Evolutionary conservation across 306 rosid genomes (phyloP), one percentile per base, ranked within the genome.

Genomic region (Benincasa hispida): DNA sequence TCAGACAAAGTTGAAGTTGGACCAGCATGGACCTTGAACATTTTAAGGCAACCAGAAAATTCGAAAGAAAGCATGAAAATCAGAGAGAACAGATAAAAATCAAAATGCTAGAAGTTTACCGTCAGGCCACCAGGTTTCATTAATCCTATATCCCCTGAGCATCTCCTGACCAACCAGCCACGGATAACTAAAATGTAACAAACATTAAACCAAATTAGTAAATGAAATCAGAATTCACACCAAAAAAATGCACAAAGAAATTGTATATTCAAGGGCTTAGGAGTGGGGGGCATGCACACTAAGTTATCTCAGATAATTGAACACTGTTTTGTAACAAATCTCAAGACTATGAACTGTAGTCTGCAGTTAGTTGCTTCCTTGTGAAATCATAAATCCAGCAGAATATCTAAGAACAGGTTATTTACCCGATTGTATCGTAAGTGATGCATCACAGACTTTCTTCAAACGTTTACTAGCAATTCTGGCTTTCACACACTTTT

Each of bases 81-180:
- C 39, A 60, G 24, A 57, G 27, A 63, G 22, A 24, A 75, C 79
- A 58, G 2, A 37, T 37, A 21, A 79, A 80, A 59, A 63, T 76
- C 24, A 51, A 17, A 47, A 19, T 10, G 74, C 59, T 4, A 8
- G 22, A 74, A 48, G 74, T 11, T 54, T 89, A 95, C 99, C 98
- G 88, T 85, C 57, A 56, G 45, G 82, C 87, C 88, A 39, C 81
- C 83, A 7, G 87, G 75, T 78, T 85, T 87, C 86, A 83, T 50
- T 39, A 86, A 82, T 70, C 96, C 93, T 77, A 95, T 81, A 79
- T 89, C 89, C 74, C 93, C 93, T 53, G 98, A 95, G 90, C 87
- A 92, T 88, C 88, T 85, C 81, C 98, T 83, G 83, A 92, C 97
- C 83, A 90, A 61, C 96, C 91, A 95, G 63, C 99, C 98, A 80